Evolutionary conservation across 495 filamentous ascomycete genomes (phyloP).

Genomic region (Delitschia confertaspora): DNA sequence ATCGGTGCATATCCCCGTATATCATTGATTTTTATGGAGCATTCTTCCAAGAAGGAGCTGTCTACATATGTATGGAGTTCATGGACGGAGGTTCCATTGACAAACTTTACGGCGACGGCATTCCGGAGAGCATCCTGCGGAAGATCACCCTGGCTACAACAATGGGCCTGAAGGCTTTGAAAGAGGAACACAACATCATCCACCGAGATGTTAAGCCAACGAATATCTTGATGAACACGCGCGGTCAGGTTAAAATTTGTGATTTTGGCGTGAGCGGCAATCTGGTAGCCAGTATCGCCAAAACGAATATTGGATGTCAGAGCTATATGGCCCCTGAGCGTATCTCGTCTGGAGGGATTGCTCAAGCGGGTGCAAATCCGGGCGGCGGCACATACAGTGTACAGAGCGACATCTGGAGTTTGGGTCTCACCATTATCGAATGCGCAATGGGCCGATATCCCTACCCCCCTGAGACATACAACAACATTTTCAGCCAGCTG

Average conservation of each 20-base stretch:
- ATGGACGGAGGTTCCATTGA: slow-evolving; percentile 99
- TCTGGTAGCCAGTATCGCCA: slow-evolving; percentile 91
- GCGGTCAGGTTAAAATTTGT: slow-evolving; percentile 93
- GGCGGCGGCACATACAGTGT: slow-evolving; percentile 88
- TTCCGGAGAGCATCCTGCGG: slow-evolving; percentile 79
- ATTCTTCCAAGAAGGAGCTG: slow-evolving; percentile 97
- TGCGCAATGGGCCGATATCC: slow-evolving; percentile 93
- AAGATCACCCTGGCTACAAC: slow-evolving; percentile 89
- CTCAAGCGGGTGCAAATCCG: slow-evolving; percentile 60
- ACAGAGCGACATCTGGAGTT: slow-evolving; percentile 95
- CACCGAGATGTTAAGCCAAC: slow-evolving; percentile 98
- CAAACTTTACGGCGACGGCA: slow-evolving; percentile 87
- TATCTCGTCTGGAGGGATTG: slow-evolving; percentile 76
- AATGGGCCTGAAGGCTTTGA: slow-evolving; percentile 83
- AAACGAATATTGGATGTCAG: slow-evolving; percentile 98
- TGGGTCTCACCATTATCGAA: slow-evolving; percentile 92
- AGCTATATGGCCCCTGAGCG: slow-evolving; percentile 99
- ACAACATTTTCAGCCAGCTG: slow-evolving; percentile 96
- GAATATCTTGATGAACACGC: slow-evolving; percentile 86
- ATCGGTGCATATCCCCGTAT: slow-evolving; percentile 88
- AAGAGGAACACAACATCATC: slow-evolving; percentile 99
- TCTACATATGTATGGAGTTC: slow-evolving; percentile 98
- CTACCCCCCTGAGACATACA: slow-evolving; percentile 96
- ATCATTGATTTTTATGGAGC: slow-evolving; percentile 99
- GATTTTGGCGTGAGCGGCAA: slow-evolving; percentile 98